phyloP scores from a whole-genome alignment of 306 rosid species.

The Quercus aquifolioides region DNA sequence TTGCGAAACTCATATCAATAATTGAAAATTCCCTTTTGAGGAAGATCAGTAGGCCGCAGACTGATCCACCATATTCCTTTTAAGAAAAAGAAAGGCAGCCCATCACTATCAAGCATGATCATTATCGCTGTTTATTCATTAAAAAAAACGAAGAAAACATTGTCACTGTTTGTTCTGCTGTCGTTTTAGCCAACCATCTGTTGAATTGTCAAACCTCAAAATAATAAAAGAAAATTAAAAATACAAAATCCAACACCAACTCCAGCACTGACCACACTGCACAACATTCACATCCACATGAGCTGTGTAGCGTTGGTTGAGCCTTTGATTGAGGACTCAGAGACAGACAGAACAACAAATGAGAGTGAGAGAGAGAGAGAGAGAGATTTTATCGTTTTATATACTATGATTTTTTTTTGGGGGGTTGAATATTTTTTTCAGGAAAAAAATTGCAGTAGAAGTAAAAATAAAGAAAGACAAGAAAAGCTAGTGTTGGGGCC shows the following conservation, averaged over 20 bases:
- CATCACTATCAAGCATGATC: no score
- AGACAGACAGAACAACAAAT: neutral
- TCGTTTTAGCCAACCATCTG: no score
- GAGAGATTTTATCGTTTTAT: neutral
- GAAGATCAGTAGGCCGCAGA: no score
- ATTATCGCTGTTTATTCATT: no score
- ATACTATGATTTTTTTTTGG: neutral
- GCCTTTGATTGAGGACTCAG: constrained; percentile 36
- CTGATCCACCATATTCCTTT: no score
- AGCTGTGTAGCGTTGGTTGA: constrained; percentile 47
- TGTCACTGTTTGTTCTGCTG: no score
- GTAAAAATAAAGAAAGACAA: constrained; percentile 3
- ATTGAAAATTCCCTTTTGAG: no score
- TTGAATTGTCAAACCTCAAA: no score
- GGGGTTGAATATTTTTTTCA: constrained; percentile 4
- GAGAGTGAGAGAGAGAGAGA: neutral
- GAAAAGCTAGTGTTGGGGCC: constrained; percentile 74
- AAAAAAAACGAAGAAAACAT: no score
- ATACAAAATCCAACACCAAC: constrained; percentile 4
- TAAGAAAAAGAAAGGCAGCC: no score
- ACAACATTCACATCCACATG: constrained; percentile 18
- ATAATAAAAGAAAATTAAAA: no score
- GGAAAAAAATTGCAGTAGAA: neutral
- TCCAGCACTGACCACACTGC: constrained; percentile 17
- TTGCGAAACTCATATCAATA: no score